Evolutionary conservation across 768 basidiomycete species (phyloP), one percentile per base, ranked within the genome.

Genomic region (Cystobasidiopsis lactophilus): DNA sequence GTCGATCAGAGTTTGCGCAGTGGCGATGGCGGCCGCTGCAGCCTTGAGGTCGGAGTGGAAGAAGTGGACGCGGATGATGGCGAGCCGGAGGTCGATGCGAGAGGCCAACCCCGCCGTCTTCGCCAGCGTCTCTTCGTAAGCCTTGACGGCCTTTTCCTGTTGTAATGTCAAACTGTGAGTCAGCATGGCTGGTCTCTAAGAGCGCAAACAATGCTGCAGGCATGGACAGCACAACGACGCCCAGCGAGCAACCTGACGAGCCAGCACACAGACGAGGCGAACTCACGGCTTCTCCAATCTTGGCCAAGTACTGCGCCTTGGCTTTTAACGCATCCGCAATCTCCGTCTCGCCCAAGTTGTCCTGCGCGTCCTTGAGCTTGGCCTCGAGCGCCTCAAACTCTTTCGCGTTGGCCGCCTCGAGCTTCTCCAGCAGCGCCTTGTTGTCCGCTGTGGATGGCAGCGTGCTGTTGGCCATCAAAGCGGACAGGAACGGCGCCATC

Each of bases 61-160:
- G 66, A 95, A 74, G 0, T 84, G 88, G 51, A 95, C 78, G 30
- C 89, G 74, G 54, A 85, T 78, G 53, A 89, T 77, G 1, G 85
- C 78, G 31, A 98, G 75, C 0, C 82, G 79, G 55, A 93, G 79
- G 66, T 96, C 91, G 65, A 96, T 98, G 56, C 85, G 73, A 10
- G 85, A 81, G 10, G 91, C 91, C 5, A 93, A 71, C 0, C 88
- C 89, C 2, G 89, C 82, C 0, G 83, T 89, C 69, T 93, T 93
- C 68, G 82, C 78, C 16, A 93, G 67, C 0, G 91, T 89, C 1
- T 80, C 71, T 52, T 79, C 77, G 62, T 88, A 79, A 0, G 89
- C 86, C 40, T 74, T 75, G 16, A 88, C 64, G 1, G 88, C 78
- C n/a, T 72, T 70, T 40, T 88, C 85, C 85, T 91, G 54, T n/a